Percentiles rank a stretch among this genome's conserved stretches.
phyloP scores from a whole-genome alignment of 371 early-diverging fungal genomes.

The Zychaea mexicana region DNA sequence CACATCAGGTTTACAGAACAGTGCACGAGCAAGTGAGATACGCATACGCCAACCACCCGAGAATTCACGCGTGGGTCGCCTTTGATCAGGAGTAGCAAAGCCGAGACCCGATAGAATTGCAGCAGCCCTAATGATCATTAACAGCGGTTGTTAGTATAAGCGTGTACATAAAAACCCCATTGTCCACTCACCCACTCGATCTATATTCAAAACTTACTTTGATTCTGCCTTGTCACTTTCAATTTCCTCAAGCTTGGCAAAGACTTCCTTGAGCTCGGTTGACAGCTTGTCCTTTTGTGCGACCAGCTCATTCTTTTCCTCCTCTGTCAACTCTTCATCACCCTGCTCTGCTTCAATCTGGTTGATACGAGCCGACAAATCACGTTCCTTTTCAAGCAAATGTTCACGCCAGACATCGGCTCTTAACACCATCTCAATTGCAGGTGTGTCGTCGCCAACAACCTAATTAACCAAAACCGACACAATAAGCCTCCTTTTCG shows the following conservation, averaged over 20 bases:
- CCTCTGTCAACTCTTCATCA: constrained; percentile 44
- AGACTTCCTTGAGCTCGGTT: constrained; percentile 79
- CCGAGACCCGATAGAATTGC: constrained; percentile 96
- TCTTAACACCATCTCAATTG: constrained; percentile 86
- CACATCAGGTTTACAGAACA: constrained; percentile 95
- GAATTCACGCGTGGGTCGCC: constrained; percentile 87
- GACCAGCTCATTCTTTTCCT: constrained; percentile 64
- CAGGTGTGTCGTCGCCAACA: constrained; percentile 86
- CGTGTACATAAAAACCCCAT: neutral
- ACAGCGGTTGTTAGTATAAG: no score
- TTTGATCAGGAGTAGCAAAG: constrained; percentile 80
- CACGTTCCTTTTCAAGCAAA: constrained; percentile 84
- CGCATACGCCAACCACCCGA: constrained; percentile 97
- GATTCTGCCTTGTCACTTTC: constrained; percentile 97
- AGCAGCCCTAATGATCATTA: constrained; percentile 72
- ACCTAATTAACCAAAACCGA: no score
- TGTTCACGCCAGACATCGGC: constrained; percentile 95
- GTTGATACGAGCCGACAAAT: constrained; percentile 48
- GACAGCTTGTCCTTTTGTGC: constrained; percentile 67
- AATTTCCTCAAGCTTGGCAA: constrained; percentile 86
- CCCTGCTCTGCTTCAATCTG: constrained; percentile 35
- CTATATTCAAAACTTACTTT: constrained; percentile 44
- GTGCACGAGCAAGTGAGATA: constrained; percentile 93
- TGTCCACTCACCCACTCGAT: neutral
- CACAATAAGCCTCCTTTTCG: neutral